Evolutionary conservation across 495 filamentous ascomycete genomes (phyloP).

Genomic region (Patellaria atrata): DNA sequence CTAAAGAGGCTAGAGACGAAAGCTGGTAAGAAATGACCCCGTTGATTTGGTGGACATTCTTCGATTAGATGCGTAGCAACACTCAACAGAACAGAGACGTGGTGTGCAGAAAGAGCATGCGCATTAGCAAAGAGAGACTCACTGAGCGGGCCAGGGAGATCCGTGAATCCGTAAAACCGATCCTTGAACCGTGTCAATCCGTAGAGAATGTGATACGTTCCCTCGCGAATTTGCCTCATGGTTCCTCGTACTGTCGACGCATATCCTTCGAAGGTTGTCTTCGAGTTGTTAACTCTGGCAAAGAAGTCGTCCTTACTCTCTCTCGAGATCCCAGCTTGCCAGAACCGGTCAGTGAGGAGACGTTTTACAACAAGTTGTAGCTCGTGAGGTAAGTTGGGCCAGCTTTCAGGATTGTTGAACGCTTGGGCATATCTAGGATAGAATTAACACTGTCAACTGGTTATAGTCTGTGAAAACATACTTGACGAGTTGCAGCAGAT

Average conservation of each 20-base stretch:
- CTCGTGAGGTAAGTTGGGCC: slow-evolving; percentile 63
- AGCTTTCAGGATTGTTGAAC: slow-evolving; percentile 74
- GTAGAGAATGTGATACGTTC: slow-evolving; percentile 83
- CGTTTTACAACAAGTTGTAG: slow-evolving; percentile 63
- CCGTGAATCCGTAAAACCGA: slow-evolving; percentile 75
- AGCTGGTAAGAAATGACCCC: slow-evolving; percentile 71
- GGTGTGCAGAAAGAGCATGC: slow-evolving; percentile 74
- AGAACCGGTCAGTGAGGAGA: slow-evolving; percentile 90
- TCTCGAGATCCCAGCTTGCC: slow-evolving; percentile 93
- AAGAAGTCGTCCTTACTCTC: slow-evolving; percentile 96
- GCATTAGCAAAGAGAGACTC: slow-evolving; percentile 75
- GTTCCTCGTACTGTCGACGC: slow-evolving; percentile 84
- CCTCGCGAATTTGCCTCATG: slow-evolving; percentile 77
- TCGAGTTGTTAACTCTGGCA: slow-evolving; percentile 74
- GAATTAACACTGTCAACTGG: slow-evolving; percentile 1
- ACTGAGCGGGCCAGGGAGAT: slow-evolving; percentile 72
- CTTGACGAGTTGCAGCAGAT: slow-evolving; percentile 72
- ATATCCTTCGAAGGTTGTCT: slow-evolving; percentile 78
- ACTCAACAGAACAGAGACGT: slow-evolving; percentile 79
- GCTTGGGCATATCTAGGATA: slow-evolving; percentile 63
- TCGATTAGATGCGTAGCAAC: slow-evolving; percentile 77
- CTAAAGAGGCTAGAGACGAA: slow-evolving; percentile 69
- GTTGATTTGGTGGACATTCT: slow-evolving; percentile 66
- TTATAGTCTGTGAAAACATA: slow-evolving; percentile 26
- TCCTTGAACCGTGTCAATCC: slow-evolving; percentile 79